A percentile compares a stretch with the other conserved stretches of the same genome.
Evolutionary conservation across 1,284 basidiomycete genomes (phyloP).

Genomic region (Mycosarcoma maydis): DNA sequence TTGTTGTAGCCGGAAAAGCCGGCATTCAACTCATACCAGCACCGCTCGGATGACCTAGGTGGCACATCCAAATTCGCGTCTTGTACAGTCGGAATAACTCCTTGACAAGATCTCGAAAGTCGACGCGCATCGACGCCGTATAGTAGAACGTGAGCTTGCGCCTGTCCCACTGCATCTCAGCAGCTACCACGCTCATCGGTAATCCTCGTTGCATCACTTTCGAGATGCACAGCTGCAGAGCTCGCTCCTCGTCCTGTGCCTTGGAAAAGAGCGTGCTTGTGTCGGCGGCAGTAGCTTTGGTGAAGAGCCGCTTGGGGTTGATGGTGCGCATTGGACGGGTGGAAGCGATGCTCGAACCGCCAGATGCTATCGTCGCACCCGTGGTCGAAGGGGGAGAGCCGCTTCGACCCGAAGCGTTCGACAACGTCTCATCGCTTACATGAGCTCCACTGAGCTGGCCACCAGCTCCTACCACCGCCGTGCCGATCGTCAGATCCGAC

Average conservation of each 20-base stretch:
- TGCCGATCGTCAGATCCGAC: conserved; percentile 44
- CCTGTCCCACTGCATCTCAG: conserved; percentile 89
- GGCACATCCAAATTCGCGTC: conserved; percentile 61
- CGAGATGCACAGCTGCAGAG: conserved; percentile 85
- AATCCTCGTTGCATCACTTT: conserved; percentile 80
- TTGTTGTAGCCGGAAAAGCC: too few relatives aligned
- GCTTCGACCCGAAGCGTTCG: conserved; percentile 18
- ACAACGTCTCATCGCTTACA: conserved; percentile 18
- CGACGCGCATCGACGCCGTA: conserved; percentile 91
- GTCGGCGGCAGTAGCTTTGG: conserved; percentile 86
- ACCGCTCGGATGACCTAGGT: conserved; percentile 50
- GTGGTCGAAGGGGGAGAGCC: conserved; percentile 23
- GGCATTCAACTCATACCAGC: conserved; percentile 38
- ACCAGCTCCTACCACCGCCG: conserved; percentile 19
- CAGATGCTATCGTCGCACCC: conserved; percentile 1
- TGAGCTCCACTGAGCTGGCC: background rate
- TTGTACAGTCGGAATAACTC: conserved; percentile 80
- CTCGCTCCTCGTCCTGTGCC: conserved; percentile 88
- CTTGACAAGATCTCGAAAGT: conserved; percentile 93
- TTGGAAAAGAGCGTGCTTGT: conserved; percentile 64
- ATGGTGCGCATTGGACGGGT: conserved; percentile 52
- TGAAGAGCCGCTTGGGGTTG: conserved; percentile 92
- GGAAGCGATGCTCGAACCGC: background rate
- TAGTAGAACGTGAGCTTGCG: conserved; percentile 98
- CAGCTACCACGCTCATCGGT: conserved; percentile 97